Base-by-base conservation (phyloP, 2,329 filamentous ascomycete genomes). In the Seiridium unicorne region DNA sequence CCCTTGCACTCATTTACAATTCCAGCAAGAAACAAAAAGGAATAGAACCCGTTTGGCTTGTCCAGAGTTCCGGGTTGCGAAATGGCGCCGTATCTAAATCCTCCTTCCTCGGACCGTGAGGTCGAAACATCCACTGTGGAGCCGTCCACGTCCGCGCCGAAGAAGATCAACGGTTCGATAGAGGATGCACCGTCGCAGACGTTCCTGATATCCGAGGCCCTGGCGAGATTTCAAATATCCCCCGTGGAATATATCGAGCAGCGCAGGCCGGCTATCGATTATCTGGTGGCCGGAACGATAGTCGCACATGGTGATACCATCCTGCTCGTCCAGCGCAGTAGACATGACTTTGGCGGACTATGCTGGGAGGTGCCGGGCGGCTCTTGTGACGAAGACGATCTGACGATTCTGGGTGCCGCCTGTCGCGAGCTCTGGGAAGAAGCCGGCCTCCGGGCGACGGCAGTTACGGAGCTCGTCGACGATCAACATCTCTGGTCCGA, bases 291-390 rank as follows among this genome's bases (percentile, higher is more conserved):
- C 3, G 69, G 69, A 56, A 71, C 73, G 13, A 64, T 77, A 49
- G 70, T 79, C 61, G 76, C 77, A 60, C 65, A 75, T 67, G 13
- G 63, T 44, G 44, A 64, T 5, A 59, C 67, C 58, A 67, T 82
- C 51, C 77, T 82, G 2, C 75, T 83, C 26, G 64, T 83, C 8
- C 80, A 81, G 66, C 78, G 80, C 66, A 76, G 78, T 35, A 62
- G 73, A 5, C 69, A 74, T 63, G 79, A 82, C 68, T 77, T 69
- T 58, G 75, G 77, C 70, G 80, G 81, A 3, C 68, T 75, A 59
- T 68, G 64, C 3, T 84, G 81, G 81, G 81, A 84, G 60, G 62
- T 75, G 0, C 81, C 81, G 1, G 81, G 81, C 31, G 81, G 81
- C n/a, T 76, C 71, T 1, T 76, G 76, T 46, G 81, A 83, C 55